Conservation (phyloP, 176 grass and related monocot genomes). For the Aegilops bicornis region DNA sequence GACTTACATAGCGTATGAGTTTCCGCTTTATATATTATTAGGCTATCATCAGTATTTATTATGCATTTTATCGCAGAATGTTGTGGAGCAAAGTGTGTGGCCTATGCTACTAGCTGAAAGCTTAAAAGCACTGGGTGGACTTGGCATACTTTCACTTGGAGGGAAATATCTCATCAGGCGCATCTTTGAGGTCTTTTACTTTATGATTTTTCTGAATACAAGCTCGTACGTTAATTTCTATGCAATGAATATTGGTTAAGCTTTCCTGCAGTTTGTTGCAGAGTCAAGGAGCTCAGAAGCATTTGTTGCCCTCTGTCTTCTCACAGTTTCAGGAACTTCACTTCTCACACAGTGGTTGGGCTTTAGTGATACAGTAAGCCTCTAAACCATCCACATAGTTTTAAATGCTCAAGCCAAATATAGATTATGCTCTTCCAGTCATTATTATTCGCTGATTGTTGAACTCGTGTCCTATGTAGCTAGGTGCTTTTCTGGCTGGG, state of each 20-base stretch:
- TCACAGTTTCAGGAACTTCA: constrained; percentile 91
- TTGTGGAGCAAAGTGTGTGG: constrained; percentile 69
- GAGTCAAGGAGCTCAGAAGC: constrained; percentile 98
- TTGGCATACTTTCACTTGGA: constrained; percentile 93
- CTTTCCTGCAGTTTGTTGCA: constrained; percentile 75
- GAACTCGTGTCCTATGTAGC: constrained; percentile 37
- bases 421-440: constrained; percentile 17
- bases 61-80: constrained; percentile 49
- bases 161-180: constrained; percentile 88
- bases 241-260: background rate
- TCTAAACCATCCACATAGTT: constrained; percentile 44
- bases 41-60: constrained; percentile 8
- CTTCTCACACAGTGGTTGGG: constrained; percentile 94
- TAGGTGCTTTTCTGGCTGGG: constrained; percentile 98
- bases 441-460: constrained; percentile 21
- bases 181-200: constrained; percentile 77
- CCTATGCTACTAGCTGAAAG: constrained; percentile 83
- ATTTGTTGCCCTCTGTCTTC: constrained; percentile 96
- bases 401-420: background rate
- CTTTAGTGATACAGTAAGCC: constrained; percentile 93
- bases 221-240: background rate
- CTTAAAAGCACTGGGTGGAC: constrained; percentile 91
- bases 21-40: constrained; percentile 17
- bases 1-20: background rate
- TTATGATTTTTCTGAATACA: background rate